phyloP scores from a whole-genome alignment of 2,329 filamentous ascomycete genomes.

The Verticillium isaacii region DNA sequence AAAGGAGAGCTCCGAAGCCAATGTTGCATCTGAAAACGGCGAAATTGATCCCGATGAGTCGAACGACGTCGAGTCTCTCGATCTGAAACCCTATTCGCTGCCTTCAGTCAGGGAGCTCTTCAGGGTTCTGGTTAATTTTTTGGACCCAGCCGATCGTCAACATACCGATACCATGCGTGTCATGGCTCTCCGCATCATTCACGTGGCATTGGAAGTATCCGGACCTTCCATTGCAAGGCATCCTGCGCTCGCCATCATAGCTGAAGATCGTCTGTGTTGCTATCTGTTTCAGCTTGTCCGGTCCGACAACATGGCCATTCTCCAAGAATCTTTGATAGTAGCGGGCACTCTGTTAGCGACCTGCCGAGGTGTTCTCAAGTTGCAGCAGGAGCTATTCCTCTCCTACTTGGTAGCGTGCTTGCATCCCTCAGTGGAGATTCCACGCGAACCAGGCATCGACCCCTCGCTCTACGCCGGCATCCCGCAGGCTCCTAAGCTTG shows the following conservation, averaged over 20 bases:
- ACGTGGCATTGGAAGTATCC: constrained; percentile 93
- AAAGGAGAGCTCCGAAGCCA: constrained; percentile 1
- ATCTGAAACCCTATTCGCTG: constrained; percentile 83
- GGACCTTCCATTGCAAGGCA: constrained; percentile 93
- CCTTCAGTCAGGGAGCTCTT: constrained; percentile 94
- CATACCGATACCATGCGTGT: constrained; percentile 94
- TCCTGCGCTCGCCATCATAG: constrained; percentile 78
- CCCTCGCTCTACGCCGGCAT: constrained; percentile 89
- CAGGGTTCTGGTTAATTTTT: constrained; percentile 83
- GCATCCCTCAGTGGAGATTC: constrained; percentile 91
- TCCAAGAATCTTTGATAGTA: constrained; percentile 89
- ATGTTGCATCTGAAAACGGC: neutral
- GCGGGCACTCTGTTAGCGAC: constrained; percentile 87
- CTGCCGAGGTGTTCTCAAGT: constrained; percentile 82
- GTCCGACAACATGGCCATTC: constrained; percentile 91
- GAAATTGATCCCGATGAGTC: neutral
- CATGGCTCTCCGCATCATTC: constrained; percentile 95
- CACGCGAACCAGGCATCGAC: constrained; percentile 83
- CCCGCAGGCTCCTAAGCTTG: constrained; percentile 81
- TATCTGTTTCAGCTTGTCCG: constrained; percentile 94
- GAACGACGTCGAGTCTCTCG: constrained; percentile 39
- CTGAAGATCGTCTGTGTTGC: constrained; percentile 88
- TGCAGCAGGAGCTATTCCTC: constrained; percentile 94
- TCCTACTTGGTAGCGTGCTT: constrained; percentile 93
- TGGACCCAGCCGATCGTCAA: constrained; percentile 88